Evolutionary conservation across 371 early-diverging fungal species (phyloP), one percentile per base, ranked within the genome.

Genomic region (Coemansia sp.): DNA sequence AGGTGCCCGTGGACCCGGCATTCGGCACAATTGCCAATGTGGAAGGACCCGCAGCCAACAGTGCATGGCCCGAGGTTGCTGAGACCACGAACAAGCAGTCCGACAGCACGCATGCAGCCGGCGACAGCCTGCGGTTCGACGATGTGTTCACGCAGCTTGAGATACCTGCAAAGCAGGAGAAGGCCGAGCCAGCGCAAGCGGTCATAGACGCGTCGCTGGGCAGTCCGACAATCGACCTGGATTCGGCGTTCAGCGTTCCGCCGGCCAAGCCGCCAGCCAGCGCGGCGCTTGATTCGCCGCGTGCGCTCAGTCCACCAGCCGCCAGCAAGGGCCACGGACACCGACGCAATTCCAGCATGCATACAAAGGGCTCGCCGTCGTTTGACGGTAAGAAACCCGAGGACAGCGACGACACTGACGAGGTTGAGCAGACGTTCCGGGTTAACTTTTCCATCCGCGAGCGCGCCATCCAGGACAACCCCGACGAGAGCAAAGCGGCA

Each of bases 371-470:
- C 20, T 55, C 45, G 3, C 65, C 55, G 13, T 42, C 49, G 16
- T 54, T 35, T 51, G 49, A 16, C 6, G 51, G 32, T 20, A 26
- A 42, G 54, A 48, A 6, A 6, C 38, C 41, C 34, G 47, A 54
- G 16, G 48, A 31, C 3, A 35, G 20, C 14, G 48, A 54, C n/a
- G 58, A 57, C 16, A 55, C 38, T 1, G 64, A 54, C 0, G 55
- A 38, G 13, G 42, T n/a, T 0, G 71, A 70, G 10, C 62, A 65
- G 43, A 16, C 67, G 31, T 75, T 75, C 57, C 59, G 63, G 9
- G 75, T 75, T 7, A 75, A 70, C 53, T 75, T 75, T 53, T 75
- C 75, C 20, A 75, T 75, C 56, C 66, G 75, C 38, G 67, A 70
- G 8, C 55, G 57, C 10, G 67, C 75, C 2, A 75, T 75, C 59